Base-by-base conservation (phyloP, 2,329 filamentous ascomycete genomes). In the Neonectria ditissima region DNA sequence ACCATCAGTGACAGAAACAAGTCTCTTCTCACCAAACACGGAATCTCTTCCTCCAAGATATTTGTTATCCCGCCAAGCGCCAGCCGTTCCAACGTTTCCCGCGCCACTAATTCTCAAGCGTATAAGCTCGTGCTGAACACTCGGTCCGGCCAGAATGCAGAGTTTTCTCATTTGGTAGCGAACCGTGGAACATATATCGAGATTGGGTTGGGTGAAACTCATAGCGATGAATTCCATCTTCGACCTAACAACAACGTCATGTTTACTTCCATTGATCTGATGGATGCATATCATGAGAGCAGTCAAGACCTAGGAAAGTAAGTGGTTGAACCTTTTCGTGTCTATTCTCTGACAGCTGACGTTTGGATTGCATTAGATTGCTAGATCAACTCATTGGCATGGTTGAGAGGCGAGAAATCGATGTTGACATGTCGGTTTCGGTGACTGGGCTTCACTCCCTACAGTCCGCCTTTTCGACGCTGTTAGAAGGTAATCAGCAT, bases 211-310 rank as follows among this genome's bases (percentile, higher is more conserved):
- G 69, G 65, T 13, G 69, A 68, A 34, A 34, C 24, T 13, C 54
- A 28, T 1, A 30, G 16, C 0, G 47, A 63, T 58, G 65, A 63
- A 8, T n/a, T 10, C 4, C 11, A 24, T 39, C 14, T 34, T 48
- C 55, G 52, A n/a, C 65, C 67, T 16, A 66, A 62, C 44, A 71
- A 66, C 45, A 71, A 71, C 44, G 47, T 71, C 45, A 65, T 71
- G 55, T 70, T 71, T 61, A 65, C 69, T 37, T 71, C 69, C 5
- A 66, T 71, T 39, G 69, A 71, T 51, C 28, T 70, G 37, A 26
- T 53, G 14, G 69, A 68, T 44, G 69, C 67, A 10, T 70, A 71
- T 24, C 28, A 26, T 22, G 69, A 71, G 30, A 62, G 41, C 41
- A 62, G 39, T 2, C 52, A 70, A 8, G 68, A 70, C 13, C 55